Base-by-base conservation (phyloP, 768 basidiomycete genomes). In the Suillus variegatus region DNA sequence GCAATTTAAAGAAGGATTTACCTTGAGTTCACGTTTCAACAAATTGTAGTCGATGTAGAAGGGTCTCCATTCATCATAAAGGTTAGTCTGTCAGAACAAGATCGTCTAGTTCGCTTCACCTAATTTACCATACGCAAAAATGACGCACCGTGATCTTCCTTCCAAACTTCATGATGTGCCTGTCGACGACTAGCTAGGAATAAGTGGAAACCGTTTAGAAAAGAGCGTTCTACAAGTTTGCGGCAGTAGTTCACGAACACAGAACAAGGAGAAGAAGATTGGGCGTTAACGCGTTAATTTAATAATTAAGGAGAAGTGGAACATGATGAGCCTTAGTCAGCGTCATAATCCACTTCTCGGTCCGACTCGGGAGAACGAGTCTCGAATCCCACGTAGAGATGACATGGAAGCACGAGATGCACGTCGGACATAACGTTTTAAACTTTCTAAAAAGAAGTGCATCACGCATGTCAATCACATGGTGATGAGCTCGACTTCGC, bases 21-120 rank as follows among this genome's bases (percentile, higher is more conserved):
- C 91, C 82, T 98, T 97, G 69, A 99, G 87, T 69, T 93, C 90
- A 63, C 92, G 91, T 78, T 98, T 98, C 52, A 98, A 83, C 9
- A 83, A 81, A 71, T 92, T 93, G 72, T 99, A 98, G 79, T 95
- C 87, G 64, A 98, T 84, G 74, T 98, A 98, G 72, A 89, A 92
- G 3, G 90, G 90, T 22, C 88, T 85, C 95, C 95, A 97, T 83
- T 94, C 95, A 69, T 84, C 85, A 78, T 96, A 97, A 49, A 94
- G 83, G 71, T 92, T 91, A 58, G 86, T 87, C 93, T 95, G 73
- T 46, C 20, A 47, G 2, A 41, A 41, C 4, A 22, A 52, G 5
- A 43, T 25, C 16, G 5, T 49, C 65, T 44, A 40, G 12, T 3
- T 25, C 18, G 14, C 41, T 44, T 43, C 13, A 55, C 8, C 6